Evolutionary conservation across 1,284 basidiomycete genomes (phyloP), one percentile per base, ranked within the genome.

Genomic region (Xanthoconium separans): DNA sequence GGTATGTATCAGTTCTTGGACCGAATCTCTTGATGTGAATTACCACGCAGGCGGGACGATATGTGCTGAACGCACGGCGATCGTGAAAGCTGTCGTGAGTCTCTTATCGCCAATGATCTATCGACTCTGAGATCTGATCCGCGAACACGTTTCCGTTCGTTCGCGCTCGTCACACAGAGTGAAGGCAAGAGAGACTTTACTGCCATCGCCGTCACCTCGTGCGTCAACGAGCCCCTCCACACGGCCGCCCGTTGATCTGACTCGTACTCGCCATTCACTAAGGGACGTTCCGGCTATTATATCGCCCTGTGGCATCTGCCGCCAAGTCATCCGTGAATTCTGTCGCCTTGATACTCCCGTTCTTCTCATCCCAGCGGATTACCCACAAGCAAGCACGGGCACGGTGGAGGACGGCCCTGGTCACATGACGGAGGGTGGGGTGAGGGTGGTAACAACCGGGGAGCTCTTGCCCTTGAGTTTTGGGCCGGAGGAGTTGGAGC

Each of bases 261-360:
- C 18, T 7, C 8, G 10, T 10, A 6, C 10, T 16, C 7, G 16
- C 18, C 10, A 1, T 13, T 4, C 30, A 22, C 22, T 4, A 22
- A 87, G 85, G 9, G 87, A 93, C 59, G 81, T 93, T 6, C 67
- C 77, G 1, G 72, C 78, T 0, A 64, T 83, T 0, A 75, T 87
- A 43, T 87, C 91, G 1, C 93, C 93, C 0, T 98, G 95, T 70
- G 95, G 95, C 8, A 85, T 95, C 59, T 98, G 95, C 65, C 85
- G 95, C 11, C 95, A 98, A 69, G 81, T 95, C 51, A 82, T 97
- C 50, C 85, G 93, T 53, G 95, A 98, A 69, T 97, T 97, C 68
- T 92, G 91, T 65, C 69, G 81, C 8, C 80, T 84, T 39, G 72
- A 84, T 27, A 89, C 87, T 72, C 92, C 92, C 0, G 78, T 97